Conservation (phyloP, 164 flowering plant species). For the Umbellularia californica region DNA sequence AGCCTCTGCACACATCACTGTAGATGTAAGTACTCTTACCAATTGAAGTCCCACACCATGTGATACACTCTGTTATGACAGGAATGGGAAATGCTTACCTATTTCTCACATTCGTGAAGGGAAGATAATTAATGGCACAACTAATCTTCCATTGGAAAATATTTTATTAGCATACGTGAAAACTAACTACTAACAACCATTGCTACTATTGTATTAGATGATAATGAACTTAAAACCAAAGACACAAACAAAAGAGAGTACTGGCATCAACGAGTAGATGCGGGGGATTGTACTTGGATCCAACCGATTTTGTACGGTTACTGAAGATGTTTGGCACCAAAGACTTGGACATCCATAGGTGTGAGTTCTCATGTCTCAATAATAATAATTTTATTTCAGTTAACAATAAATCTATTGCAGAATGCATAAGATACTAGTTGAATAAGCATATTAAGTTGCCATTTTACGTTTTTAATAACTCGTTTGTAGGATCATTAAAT, state of each 20-base stretch:
- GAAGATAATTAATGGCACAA: not conserved
- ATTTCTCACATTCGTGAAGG: not conserved
- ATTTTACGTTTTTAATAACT: not conserved
- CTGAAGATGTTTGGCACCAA: not conserved
- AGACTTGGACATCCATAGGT: not conserved
- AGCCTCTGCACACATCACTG: not conserved
- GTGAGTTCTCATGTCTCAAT: not conserved
- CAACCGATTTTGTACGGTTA: not conserved
- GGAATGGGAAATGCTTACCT: not conserved
- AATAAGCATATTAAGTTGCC: not conserved
- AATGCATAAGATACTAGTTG: not conserved
- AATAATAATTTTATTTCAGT: too few species aligned
- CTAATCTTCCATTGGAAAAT: not conserved
- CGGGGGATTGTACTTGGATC: not conserved
- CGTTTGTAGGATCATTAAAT: not conserved
- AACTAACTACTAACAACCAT: not conserved
- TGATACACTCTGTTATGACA: not conserved
- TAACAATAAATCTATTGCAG: not conserved
- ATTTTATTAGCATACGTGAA: not conserved
- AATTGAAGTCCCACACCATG: not conserved
- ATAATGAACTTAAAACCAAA: not conserved
- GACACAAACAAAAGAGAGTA: not conserved
- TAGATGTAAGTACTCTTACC: not conserved
- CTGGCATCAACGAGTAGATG: not conserved
- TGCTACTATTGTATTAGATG: not conserved